Percentiles rank a stretch among this genome's conserved stretches.
These are phyloP conservation scores for Termitomyces sp. DNA, from an alignment of 768 basidiomycete genomes.

Conservation along the genomic window DNA sequence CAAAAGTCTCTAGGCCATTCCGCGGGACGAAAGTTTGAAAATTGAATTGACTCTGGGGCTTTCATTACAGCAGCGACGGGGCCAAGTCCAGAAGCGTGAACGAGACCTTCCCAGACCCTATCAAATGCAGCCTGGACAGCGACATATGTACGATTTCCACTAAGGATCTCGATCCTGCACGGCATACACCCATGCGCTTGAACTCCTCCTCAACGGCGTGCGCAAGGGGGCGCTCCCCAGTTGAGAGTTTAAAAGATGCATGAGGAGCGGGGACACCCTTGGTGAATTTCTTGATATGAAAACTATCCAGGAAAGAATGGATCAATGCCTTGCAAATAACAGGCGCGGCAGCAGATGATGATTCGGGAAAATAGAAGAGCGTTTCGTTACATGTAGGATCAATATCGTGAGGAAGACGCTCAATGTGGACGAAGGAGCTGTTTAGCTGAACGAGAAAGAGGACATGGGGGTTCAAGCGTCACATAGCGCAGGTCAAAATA, in stretches of 20 bases:
- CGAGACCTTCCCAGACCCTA: slow-evolving; percentile 3
- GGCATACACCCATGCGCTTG: slow-evolving; percentile 20
- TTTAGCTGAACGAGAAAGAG: slow-evolving; percentile 25
- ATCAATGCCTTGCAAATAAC: slow-evolving; percentile 24
- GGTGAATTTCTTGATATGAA: background rate
- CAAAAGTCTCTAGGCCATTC: slow-evolving; percentile 1
- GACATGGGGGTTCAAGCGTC: slow-evolving; percentile 24
- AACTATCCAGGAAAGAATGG: slow-evolving; percentile 19
- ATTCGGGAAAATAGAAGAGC: slow-evolving; percentile 28
- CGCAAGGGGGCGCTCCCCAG: slow-evolving; percentile 20
- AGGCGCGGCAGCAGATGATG: slow-evolving; percentile 22
- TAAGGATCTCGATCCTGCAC: slow-evolving; percentile 18
- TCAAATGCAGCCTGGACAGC: slow-evolving; percentile 6
- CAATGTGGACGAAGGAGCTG: slow-evolving; percentile 18
- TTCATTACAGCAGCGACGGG: background rate
- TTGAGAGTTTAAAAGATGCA: slow-evolving; percentile 22
- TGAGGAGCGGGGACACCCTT: background rate
- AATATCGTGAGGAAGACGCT: slow-evolving; percentile 8
- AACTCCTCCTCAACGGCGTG: slow-evolving; percentile 21
- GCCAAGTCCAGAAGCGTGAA: slow-evolving; percentile 1
- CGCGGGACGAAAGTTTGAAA: background rate
- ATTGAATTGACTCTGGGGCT: slow-evolving; percentile 5
- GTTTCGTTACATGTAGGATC: background rate
- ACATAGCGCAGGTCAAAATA: slow-evolving; percentile 32
- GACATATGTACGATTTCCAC: background rate